Evolutionary conservation across 1,139 yeast genomes (phyloP).

Genomic region (Blastobotrys malaysiensis): DNA sequence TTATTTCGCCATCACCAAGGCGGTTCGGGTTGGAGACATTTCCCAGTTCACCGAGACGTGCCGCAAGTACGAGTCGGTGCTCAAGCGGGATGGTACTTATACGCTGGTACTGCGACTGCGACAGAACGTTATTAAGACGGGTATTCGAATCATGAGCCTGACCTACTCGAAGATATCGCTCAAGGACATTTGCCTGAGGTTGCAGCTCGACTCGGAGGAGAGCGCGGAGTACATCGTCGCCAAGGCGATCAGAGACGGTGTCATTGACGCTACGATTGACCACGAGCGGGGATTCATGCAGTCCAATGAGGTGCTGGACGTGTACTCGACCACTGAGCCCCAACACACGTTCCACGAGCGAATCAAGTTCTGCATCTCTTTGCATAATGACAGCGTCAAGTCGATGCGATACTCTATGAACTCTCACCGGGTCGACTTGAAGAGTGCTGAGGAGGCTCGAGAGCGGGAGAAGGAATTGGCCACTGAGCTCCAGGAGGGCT

Average conservation of each 20-base stretch:
- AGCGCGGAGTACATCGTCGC: conserved; percentile 96
- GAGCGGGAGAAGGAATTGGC: conserved; percentile 50
- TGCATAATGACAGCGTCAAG: conserved; percentile 89
- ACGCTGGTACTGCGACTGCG: conserved; percentile 84
- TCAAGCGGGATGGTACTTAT: conserved; percentile 74
- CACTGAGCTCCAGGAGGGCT: conserved; percentile 39
- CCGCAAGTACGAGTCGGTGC: conserved; percentile 53
- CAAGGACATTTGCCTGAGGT: conserved; percentile 83
- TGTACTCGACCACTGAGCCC: conserved; percentile 84
- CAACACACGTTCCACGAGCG: conserved; percentile 88
- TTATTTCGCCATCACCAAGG: conserved; percentile 81
- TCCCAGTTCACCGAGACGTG: conserved; percentile 74
- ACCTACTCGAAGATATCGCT: conserved; percentile 88
- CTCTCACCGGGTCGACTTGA: conserved; percentile 44
- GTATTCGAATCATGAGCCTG: conserved; percentile 87
- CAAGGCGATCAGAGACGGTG: conserved; percentile 96
- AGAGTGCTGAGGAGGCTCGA: conserved; percentile 53
- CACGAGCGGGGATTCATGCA: conserved; percentile 92
- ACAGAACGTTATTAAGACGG: conserved; percentile 96
- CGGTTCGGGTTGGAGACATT: conserved; percentile 90
- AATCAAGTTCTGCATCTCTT: conserved; percentile 81
- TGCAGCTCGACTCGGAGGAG: conserved; percentile 90
- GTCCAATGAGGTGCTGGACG: conserved; percentile 77
- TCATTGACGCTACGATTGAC: conserved; percentile 89
- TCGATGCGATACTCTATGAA: conserved; percentile 85